Conservation (phyloP, 495 filamentous ascomycete genomes). For the Aspergillus baeticus region DNA sequence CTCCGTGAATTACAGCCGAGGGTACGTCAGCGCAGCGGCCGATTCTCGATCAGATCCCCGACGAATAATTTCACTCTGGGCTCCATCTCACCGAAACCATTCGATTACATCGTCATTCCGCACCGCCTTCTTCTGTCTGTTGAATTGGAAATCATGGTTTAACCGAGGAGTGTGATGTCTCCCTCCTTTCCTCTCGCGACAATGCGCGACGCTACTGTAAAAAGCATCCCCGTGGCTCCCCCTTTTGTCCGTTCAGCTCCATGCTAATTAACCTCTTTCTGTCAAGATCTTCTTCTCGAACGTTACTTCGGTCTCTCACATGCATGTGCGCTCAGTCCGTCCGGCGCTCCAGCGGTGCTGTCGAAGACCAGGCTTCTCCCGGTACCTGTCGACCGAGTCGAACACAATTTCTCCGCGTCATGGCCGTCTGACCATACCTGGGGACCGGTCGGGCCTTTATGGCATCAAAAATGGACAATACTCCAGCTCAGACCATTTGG, state of each 20-base stretch:
- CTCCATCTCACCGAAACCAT: background rate
- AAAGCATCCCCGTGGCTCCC: slow-evolving; percentile 2
- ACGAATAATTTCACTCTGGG: slow-evolving; percentile 10
- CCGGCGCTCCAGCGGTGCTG: slow-evolving; percentile 17
- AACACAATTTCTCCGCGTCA: slow-evolving; percentile 19
- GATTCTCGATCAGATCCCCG: slow-evolving; percentile 2
- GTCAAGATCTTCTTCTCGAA: slow-evolving; percentile 24
- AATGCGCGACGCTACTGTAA: slow-evolving; percentile 39
- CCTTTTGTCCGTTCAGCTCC: background rate
- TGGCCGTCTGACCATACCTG: slow-evolving; percentile 16
- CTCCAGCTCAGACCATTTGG: slow-evolving; percentile 7
- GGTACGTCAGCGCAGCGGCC: slow-evolving; percentile 22
- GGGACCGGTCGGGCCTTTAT: slow-evolving; percentile 12
- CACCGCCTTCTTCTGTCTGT: background rate
- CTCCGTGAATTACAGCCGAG: slow-evolving; percentile 19
- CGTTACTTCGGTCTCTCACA: slow-evolving; percentile 22
- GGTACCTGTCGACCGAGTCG: slow-evolving; percentile 29
- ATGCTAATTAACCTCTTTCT: slow-evolving; percentile 22
- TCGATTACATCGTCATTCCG: slow-evolving; percentile 13
- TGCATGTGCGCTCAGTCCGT: slow-evolving; percentile 22
- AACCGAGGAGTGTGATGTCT: slow-evolving; percentile 20
- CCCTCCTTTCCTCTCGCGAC: slow-evolving; percentile 26
- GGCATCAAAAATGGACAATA: slow-evolving; percentile 13
- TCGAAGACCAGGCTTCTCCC: slow-evolving; percentile 24
- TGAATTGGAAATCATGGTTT: slow-evolving; percentile 26